Conservation (phyloP, 352 stramenopile species). For the Phytophthora ohioensis region DNA sequence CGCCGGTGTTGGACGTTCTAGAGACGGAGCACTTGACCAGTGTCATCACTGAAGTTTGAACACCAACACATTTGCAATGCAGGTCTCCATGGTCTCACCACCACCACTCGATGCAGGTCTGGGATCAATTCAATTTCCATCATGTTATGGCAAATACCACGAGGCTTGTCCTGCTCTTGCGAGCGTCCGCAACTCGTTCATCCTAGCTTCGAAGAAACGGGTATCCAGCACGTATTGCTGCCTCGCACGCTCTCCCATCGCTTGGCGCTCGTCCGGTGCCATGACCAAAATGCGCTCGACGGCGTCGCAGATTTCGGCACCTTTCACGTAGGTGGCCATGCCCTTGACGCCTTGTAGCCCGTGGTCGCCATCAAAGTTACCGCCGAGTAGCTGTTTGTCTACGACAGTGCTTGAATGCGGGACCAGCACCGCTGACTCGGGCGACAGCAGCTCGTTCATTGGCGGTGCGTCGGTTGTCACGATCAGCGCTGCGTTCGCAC, state of each 20-base stretch:
- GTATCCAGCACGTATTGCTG: conserved; percentile 44
- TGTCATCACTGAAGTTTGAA: conserved; percentile 9
- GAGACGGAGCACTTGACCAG: background rate
- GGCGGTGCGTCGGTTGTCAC: conserved; percentile 58
- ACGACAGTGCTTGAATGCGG: conserved; percentile 26
- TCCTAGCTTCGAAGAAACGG: conserved; percentile 33
- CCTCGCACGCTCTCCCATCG: conserved; percentile 36
- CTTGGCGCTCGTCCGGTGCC: conserved; percentile 42
- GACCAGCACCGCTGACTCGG: conserved; percentile 50
- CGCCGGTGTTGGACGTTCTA: background rate
- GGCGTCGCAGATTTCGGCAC: conserved; percentile 51
- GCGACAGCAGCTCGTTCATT: conserved; percentile 72
- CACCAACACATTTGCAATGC: background rate
- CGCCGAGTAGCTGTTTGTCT: conserved; percentile 50
- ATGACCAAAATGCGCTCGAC: conserved; percentile 52
- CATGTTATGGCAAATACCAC: conserved; percentile 23
- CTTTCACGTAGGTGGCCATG: conserved; percentile 54
- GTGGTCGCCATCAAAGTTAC: conserved; percentile 40
- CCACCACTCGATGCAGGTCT: background rate
- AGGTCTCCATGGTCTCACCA: conserved; percentile 4
- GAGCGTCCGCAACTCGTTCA: conserved; percentile 33
- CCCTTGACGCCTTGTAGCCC: conserved; percentile 52
- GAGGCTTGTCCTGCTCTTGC: conserved; percentile 12
- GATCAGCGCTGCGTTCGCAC: conserved; percentile 54
- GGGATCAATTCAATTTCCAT: conserved; percentile 12